Conservation (phyloP, 805 yeast genomes). For the Isabelozyma rhagii region DNA sequence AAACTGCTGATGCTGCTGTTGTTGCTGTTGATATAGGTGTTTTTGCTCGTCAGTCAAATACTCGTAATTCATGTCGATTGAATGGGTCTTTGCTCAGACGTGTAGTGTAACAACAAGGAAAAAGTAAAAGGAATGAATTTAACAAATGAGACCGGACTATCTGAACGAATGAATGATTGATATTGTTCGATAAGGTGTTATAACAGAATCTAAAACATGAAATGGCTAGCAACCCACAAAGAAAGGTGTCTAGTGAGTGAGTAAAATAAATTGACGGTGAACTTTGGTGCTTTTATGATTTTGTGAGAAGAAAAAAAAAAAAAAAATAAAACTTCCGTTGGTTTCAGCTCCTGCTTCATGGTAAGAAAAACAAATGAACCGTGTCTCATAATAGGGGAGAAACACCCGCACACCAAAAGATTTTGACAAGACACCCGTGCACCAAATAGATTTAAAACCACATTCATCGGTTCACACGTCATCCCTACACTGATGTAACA, state of each 20-base stretch:
- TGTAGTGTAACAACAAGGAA: neutral
- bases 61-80: slow-evolving; percentile 24
- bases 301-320: neutral
- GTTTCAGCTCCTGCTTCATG: neutral
- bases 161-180: no score
- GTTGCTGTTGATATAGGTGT: slow-evolving; percentile 23
- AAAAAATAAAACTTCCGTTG: neutral
- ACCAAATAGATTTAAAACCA: no score
- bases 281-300: neutral
- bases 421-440: neutral
- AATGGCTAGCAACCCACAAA: neutral
- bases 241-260: neutral
- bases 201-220: neutral
- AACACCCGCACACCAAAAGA: neutral
- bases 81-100: neutral
- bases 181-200: no score
- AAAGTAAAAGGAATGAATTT: no score
- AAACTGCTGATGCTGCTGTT: slow-evolving; percentile 15
- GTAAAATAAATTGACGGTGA: neutral
- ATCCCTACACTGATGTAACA: no score
- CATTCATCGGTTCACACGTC: no score
- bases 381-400: neutral
- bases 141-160: no score
- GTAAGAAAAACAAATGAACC: neutral
- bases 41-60: slow-evolving; percentile 27